phyloP scores from a whole-genome alignment of 495 filamentous ascomycete species.

The Podospora fimiseda region DNA sequence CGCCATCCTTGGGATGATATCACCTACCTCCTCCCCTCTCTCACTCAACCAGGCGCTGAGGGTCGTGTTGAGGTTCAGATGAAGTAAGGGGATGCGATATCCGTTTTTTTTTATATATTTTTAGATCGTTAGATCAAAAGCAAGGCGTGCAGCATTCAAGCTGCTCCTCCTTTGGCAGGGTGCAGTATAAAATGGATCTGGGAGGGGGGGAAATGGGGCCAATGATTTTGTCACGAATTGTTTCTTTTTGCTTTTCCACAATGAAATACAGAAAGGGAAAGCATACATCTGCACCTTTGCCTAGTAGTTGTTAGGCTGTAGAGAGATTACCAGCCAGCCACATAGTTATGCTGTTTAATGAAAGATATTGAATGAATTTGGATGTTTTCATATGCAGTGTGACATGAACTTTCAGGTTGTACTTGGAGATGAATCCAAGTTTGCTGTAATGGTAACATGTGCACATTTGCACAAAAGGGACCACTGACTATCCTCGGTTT shows the following conservation, averaged over 20 bases:
- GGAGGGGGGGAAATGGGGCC: background rate
- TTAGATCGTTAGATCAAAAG: background rate
- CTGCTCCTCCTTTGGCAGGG: background rate
- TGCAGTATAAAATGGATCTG: background rate
- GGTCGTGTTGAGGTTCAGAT: slow-evolving; percentile 79
- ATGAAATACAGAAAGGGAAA: background rate
- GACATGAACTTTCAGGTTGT: no score
- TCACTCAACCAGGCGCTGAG: slow-evolving; percentile 73
- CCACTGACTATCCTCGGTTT: no score
- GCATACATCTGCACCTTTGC: background rate
- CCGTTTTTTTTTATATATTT: background rate
- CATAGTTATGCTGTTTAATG: no score
- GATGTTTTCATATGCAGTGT: no score
- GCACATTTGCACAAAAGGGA: no score
- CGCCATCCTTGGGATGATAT: slow-evolving; percentile 98
- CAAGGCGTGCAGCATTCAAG: background rate
- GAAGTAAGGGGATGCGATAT: background rate
- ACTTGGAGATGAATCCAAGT: no score
- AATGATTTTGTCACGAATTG: background rate
- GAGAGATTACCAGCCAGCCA: no score
- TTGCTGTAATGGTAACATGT: no score
- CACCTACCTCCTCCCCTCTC: slow-evolving; percentile 85
- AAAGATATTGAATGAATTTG: no score
- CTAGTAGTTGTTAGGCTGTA: no score
- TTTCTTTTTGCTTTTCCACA: background rate